A percentile compares a stretch with the other conserved stretches of the same genome.
Conservation (phyloP, 306 rosid species). For the Oxytropis ochrocephala region DNA sequence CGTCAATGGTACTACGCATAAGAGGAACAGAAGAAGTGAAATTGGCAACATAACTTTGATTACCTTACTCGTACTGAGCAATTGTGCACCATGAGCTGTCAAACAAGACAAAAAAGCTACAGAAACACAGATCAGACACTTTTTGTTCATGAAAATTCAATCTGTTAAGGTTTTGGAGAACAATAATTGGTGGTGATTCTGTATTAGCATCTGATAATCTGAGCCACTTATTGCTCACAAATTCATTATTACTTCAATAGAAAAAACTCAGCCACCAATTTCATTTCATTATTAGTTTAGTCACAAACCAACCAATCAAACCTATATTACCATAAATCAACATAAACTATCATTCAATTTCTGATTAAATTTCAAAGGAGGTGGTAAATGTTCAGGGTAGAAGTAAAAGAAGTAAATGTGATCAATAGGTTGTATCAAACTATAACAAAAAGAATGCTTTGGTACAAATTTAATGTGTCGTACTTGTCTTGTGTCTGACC, state of each 20-base stretch:
- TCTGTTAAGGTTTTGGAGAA: too few relatives aligned
- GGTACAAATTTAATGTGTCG: neutral
- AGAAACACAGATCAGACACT: too few relatives aligned
- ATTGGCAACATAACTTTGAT: too few relatives aligned
- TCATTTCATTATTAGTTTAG: neutral
- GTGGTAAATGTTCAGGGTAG: neutral
- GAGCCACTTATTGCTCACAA: neutral
- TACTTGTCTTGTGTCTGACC: neutral
- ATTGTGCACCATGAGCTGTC: too few relatives aligned
- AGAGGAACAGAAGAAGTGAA: too few relatives aligned
- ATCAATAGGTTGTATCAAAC: neutral
- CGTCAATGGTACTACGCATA: too few relatives aligned
- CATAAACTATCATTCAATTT: neutral
- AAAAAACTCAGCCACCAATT: neutral
- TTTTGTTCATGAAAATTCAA: too few relatives aligned
- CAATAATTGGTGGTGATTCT: too few relatives aligned
- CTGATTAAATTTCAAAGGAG: neutral
- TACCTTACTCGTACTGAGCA: too few relatives aligned
- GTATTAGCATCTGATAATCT: too few relatives aligned
- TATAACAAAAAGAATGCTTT: neutral
- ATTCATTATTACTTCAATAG: neutral
- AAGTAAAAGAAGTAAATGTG: neutral
- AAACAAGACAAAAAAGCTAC: too few relatives aligned
- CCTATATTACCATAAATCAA: neutral
- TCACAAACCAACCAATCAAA: neutral